Base-by-base conservation (phyloP, 495 filamentous ascomycete species). In the Aspergillus sclerotiicarbonarius region DNA sequence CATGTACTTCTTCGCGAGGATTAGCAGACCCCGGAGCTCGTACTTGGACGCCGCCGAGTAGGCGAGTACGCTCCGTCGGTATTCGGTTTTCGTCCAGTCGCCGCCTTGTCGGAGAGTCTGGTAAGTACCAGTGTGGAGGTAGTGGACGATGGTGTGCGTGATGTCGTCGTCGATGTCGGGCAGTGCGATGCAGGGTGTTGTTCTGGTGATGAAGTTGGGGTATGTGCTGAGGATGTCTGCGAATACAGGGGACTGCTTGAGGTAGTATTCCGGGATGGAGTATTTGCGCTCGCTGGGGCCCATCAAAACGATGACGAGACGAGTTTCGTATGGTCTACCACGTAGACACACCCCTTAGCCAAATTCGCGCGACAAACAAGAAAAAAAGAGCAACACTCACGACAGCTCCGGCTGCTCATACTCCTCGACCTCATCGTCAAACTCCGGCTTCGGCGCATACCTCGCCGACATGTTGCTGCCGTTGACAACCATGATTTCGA, bases 181-280 rank as follows among this genome's bases (percentile, higher is more conserved):
- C 2, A 45, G 51, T 25, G 47, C 25, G 47, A 50, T 50, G 47
- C 47, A 50, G 8, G 47, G 47, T 8, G 31, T 31, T 5, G 47
- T 50, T 16, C 19, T 3, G 8, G 47, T 44, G 51, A 60, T 29
- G 51, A 44, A 50, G 15, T 32, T 13, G 25, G 47, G 47, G 25
- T 32, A 48, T 8, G 54, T 35, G 30, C 33, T 35, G 30, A 37
- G 88, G 87, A 9, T 54, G 85, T 89, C 87, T 85, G 33, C 46
- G 21, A 61, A 37, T 8, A 45, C 18, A 0, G 53, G 53, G 15
- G 47, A 61, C 18, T 54, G 53, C 9, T 48, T 48, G 12, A 61
- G 48, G 58, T 52, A 61, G 53, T 56, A 56, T 20, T 61, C 58
- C 0, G 58, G 58, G 53, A 61, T 48, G 33, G 54, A 32, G 39